A percentile compares a stretch with the other conserved stretches of the same genome.
Evolutionary conservation across 148 eudicot genomes (phyloP).

Genomic region (Rhododendron ovatum): DNA sequence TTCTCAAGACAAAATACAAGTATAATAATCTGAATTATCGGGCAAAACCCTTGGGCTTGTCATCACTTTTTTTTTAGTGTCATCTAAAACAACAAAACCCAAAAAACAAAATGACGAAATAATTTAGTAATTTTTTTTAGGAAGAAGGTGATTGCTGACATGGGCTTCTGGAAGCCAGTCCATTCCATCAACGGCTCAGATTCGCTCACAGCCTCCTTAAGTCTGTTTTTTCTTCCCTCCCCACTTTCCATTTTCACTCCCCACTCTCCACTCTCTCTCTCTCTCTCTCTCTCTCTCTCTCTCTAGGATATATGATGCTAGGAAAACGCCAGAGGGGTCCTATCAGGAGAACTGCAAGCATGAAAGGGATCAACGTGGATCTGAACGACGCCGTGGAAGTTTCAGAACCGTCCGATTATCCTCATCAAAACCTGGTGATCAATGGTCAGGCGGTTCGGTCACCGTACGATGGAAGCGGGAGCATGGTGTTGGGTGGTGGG

Average conservation of each 20-base stretch:
- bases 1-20: too few species aligned
- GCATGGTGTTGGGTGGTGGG: conserved; percentile 5
- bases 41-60: not conserved
- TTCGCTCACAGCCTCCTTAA: not conserved
- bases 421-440: not conserved
- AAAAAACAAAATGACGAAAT: not conserved
- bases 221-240: conserved; percentile 13
- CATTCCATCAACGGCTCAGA: conserved; percentile 16
- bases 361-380: conserved; percentile 18
- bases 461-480: not conserved
- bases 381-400: not conserved
- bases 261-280: not conserved
- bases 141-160: conserved; percentile 10
- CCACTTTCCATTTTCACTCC: conserved; percentile 13
- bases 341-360: conserved; percentile 32
- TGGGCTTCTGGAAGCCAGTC: not conserved
- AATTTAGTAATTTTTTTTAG: not conserved
- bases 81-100: not conserved
- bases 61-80: not conserved
- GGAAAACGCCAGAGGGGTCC: conserved; percentile 25
- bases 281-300: not conserved
- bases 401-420: not conserved
- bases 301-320: conserved; percentile 9
- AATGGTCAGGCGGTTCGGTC: not conserved
- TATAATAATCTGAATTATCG: too few species aligned